Percentiles rank a stretch among this genome's conserved stretches.
These are phyloP conservation scores for Eucalyptus sp. DNA, from an alignment of 345 rosid species.

Conservation along the genomic window DNA sequence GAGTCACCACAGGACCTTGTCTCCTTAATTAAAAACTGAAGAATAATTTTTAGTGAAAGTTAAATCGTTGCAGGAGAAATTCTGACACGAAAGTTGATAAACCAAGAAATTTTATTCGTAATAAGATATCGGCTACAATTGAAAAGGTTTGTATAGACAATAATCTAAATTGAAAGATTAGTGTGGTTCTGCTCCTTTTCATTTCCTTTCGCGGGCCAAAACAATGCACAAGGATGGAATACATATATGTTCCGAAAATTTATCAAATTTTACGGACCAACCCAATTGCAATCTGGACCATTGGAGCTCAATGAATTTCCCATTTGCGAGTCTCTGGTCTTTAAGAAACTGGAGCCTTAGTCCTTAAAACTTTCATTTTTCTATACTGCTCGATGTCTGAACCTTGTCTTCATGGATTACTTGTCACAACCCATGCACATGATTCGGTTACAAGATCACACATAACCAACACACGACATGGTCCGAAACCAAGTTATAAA, in stretches of 20 bases:
- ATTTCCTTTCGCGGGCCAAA: neutral
- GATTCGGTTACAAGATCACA: neutral
- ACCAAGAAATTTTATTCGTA: neutral
- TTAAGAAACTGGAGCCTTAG: neutral
- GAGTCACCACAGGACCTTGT: accelerated
- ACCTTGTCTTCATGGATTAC: neutral
- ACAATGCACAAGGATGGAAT: neutral
- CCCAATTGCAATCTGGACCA: neutral
- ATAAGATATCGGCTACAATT: no score
- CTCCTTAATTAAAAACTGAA: no score
- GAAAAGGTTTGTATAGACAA: neutral
- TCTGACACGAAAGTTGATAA: neutral
- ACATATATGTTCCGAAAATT: neutral
- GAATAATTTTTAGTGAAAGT: neutral
- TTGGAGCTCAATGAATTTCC: neutral
- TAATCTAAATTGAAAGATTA: neutral
- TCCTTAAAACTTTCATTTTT: neutral
- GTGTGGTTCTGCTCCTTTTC: neutral
- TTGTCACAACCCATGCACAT: neutral
- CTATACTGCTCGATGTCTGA: neutral
- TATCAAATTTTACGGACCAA: neutral
- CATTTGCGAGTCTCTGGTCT: neutral
- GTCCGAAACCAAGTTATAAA: neutral
- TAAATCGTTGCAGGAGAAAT: neutral
- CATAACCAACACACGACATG: neutral